A percentile compares a stretch with the other conserved stretches of the same genome.
These are phyloP conservation scores for Pseudopithomyces chartarum DNA, from an alignment of 2,329 filamentous ascomycete species.

Conservation along the genomic window DNA sequence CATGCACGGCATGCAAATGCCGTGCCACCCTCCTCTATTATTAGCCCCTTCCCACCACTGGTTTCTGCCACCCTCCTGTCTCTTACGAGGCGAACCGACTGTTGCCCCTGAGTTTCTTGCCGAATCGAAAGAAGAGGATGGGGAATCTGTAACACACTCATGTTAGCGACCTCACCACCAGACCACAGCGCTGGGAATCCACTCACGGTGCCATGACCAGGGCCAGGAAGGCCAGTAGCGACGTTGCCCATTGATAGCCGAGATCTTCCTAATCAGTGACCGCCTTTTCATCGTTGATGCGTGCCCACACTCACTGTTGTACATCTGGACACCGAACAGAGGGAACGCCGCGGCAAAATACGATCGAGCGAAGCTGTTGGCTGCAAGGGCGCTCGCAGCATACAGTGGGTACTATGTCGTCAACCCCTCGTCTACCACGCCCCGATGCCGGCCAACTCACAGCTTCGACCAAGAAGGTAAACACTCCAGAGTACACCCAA, in stretches of 20 bases:
- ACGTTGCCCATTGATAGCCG: constrained; percentile 57
- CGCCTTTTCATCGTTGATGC: constrained; percentile 44
- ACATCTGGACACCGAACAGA: constrained; percentile 58
- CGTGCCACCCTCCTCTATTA: constrained; percentile 42
- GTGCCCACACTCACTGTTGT: constrained; percentile 50
- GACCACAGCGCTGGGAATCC: constrained; percentile 18
- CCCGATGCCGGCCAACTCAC: constrained; percentile 45
- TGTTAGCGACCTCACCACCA: constrained; percentile 40
- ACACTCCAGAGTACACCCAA: constrained; percentile 80
- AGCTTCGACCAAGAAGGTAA: constrained; percentile 80
- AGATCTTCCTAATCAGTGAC: constrained; percentile 51
- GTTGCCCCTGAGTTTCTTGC: constrained; percentile 53
- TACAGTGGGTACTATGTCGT: constrained; percentile 54
- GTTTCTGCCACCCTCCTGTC: constrained; percentile 22
- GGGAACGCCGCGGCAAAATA: constrained; percentile 55
- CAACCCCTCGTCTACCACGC: constrained; percentile 22
- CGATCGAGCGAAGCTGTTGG: constrained; percentile 56
- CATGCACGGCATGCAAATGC: constrained; percentile 35
- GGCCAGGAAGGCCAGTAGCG: constrained; percentile 53
- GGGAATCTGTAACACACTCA: constrained; percentile 43
- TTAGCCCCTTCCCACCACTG: constrained; percentile 31
- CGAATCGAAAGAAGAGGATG: constrained; percentile 56
- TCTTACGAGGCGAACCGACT: constrained; percentile 51
- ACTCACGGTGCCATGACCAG: constrained; percentile 55
- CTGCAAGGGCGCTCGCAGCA: constrained; percentile 55